These are phyloP conservation scores for Saitozyma podzolica DNA, from an alignment of 768 basidiomycete species.

Conservation along the genomic window DNA sequence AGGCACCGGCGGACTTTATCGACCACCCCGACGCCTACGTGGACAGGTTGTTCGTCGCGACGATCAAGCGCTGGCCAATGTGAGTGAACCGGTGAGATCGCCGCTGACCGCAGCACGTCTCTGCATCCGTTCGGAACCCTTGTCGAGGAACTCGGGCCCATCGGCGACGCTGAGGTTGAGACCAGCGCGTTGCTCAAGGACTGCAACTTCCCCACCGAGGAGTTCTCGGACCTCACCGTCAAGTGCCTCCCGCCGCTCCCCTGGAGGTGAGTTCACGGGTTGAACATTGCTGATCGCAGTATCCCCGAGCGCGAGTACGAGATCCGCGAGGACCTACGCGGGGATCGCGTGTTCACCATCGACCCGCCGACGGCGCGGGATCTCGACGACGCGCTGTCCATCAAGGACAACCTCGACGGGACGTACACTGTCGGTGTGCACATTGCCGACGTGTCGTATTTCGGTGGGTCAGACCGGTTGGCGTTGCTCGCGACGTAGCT, in stretches of 20 bases:
- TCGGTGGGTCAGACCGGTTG: conserved; percentile 62
- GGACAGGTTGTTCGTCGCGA: conserved; percentile 90
- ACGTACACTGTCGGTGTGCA: conserved; percentile 93
- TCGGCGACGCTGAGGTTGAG: conserved; percentile 98
- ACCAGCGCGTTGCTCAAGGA: conserved; percentile 96
- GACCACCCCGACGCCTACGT: conserved; percentile 89
- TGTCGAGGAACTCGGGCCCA: conserved; percentile 95
- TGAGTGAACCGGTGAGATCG: conserved; percentile 9
- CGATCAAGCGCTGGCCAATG: conserved; percentile 90
- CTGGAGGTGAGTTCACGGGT: conserved; percentile 59
- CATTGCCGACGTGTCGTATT: conserved; percentile 92
- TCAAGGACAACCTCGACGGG: conserved; percentile 85
- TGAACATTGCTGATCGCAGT: conserved; percentile 51
- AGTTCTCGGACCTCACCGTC: conserved; percentile 89
- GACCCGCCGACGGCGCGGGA: conserved; percentile 88
- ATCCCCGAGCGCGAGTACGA: conserved; percentile 88
- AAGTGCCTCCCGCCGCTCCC: conserved; percentile 96
- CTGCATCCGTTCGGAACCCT: conserved; percentile 98
- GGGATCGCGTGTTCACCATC: conserved; percentile 85
- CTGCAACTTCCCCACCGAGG: conserved; percentile 97
- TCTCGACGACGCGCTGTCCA: conserved; percentile 89
- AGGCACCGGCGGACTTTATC: conserved; percentile 92
- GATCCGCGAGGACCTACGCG: conserved; percentile 80
- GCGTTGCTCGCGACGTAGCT: conserved; percentile 1
- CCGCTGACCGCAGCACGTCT: conserved; percentile 68